These are phyloP conservation scores for Brassica juncea DNA, from an alignment of 345 rosid genomes.

Conservation along the genomic window DNA sequence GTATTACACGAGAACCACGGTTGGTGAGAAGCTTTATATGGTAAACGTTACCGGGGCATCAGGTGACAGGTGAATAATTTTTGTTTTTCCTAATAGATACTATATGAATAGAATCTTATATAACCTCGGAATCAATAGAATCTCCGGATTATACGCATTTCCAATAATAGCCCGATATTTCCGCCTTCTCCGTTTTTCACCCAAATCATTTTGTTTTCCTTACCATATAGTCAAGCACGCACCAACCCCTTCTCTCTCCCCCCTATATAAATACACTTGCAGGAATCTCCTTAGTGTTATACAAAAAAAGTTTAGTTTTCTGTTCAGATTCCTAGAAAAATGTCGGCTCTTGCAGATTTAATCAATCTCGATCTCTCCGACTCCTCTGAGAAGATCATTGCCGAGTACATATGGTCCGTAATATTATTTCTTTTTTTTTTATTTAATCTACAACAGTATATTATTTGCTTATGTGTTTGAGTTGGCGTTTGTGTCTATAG, in stretches of 20 bases:
- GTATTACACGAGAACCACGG: conserved; percentile 6
- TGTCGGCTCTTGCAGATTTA: conserved; percentile 63
- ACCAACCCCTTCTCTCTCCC: conserved; percentile 16
- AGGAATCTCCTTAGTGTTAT: conserved; percentile 17
- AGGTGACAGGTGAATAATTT: background rate
- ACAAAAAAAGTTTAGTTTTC: background rate
- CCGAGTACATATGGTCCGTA: conserved; percentile 73
- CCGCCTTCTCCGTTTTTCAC: conserved; percentile 6
- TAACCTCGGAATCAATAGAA: conserved; percentile 20
- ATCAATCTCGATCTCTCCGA: conserved; percentile 65
- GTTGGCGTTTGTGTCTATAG: conserved; percentile 5
- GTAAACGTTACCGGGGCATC: background rate
- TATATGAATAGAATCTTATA: conserved; percentile 19
- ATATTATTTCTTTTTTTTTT: background rate
- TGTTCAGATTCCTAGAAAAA: conserved; percentile 28
- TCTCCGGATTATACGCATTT: conserved; percentile 30
- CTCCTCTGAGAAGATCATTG: conserved; percentile 62
- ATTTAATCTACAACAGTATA: background rate
- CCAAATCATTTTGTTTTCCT: background rate
- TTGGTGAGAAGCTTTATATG: background rate
- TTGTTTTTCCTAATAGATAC: background rate
- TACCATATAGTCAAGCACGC: conserved; percentile 26
- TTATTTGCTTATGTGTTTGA: conserved; percentile 1
- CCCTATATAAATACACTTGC: conserved; percentile 17
- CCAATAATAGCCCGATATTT: conserved; percentile 31